These are phyloP conservation scores for Fusarium miscanthi DNA, from an alignment of 2,329 filamentous ascomycete genomes.

Conservation along the genomic window DNA sequence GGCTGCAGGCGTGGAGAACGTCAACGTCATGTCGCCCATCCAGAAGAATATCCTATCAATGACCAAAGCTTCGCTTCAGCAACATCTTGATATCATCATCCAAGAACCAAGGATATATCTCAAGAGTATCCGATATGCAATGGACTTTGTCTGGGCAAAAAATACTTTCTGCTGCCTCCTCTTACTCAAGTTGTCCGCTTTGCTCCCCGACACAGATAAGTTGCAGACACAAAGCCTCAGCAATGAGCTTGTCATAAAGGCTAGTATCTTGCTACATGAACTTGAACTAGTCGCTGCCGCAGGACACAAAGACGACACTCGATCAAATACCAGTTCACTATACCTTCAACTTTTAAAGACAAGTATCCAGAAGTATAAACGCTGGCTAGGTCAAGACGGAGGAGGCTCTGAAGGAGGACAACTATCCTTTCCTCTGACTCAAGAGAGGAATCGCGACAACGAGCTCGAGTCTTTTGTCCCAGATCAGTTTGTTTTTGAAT, in stretches of 20 bases:
- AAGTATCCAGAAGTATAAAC: conserved; percentile 22
- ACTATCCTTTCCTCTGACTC: fast-evolving
- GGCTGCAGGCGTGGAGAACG: conserved; percentile 16
- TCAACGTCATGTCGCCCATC: conserved; percentile 8
- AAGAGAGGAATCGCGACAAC: not conserved
- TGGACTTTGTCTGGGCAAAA: conserved; percentile 26
- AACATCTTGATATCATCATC: conserved; percentile 16
- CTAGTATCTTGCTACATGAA: not conserved
- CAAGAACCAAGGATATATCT: conserved; percentile 17
- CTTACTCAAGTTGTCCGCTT: conserved; percentile 5
- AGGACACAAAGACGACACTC: not conserved
- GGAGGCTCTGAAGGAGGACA: too few species aligned
- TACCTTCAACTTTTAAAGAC: conserved; percentile 11
- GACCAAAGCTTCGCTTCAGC: conserved; percentile 5
- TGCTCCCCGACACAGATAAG: not conserved
- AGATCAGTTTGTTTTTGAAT: conserved; percentile 23
- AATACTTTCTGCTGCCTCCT: conserved; percentile 17
- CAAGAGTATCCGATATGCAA: conserved; percentile 10
- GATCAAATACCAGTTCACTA: conserved; percentile 4
- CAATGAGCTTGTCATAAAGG: not conserved
- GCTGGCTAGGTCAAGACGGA: not conserved
- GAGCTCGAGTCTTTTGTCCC: conserved; percentile 14
- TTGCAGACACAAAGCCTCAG: not conserved
- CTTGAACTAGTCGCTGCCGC: not conserved
- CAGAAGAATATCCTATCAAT: conserved; percentile 6